A percentile compares a stretch with the other conserved stretches of the same genome.
These are phyloP conservation scores for Solanum commersonii DNA, from an alignment of 257 asterid species.

Conservation along the genomic window DNA sequence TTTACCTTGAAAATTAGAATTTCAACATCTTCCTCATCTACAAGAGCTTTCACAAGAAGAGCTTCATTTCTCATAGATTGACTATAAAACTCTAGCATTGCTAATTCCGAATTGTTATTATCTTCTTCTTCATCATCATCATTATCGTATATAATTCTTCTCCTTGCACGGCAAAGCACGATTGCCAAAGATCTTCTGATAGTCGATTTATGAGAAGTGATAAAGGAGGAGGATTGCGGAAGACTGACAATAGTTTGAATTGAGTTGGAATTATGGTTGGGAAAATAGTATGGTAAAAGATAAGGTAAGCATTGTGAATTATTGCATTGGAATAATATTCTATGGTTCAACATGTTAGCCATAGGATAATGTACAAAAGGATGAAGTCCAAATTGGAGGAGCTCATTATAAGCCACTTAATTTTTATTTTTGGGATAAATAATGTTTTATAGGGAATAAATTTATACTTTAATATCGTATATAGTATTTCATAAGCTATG, in stretches of 20 bases:
- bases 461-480: no score
- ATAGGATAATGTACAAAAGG: neutral
- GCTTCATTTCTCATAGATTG: slow-evolving; percentile 40
- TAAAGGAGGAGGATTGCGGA: neutral
- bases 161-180: slow-evolving; percentile 18
- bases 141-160: slow-evolving; percentile 19
- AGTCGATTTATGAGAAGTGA: neutral
- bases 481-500: neutral
- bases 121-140: slow-evolving; percentile 28
- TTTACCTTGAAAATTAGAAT: slow-evolving; percentile 45
- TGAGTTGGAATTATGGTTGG: neutral
- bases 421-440: no score
- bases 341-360: slow-evolving; percentile 21
- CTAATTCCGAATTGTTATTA: slow-evolving; percentile 43
- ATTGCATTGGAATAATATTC: slow-evolving; percentile 7
- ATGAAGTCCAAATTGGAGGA: neutral
- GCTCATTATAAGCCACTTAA: neutral
- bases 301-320: slow-evolving; percentile 12
- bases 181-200: neutral
- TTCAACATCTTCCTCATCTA: slow-evolving; percentile 43
- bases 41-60: slow-evolving; percentile 44
- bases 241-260: neutral
- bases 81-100: slow-evolving; percentile 44
- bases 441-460: no score
- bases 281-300: slow-evolving; percentile 6